Conservation (phyloP, 257 asterid species). For the Solanum stenotomum region DNA sequence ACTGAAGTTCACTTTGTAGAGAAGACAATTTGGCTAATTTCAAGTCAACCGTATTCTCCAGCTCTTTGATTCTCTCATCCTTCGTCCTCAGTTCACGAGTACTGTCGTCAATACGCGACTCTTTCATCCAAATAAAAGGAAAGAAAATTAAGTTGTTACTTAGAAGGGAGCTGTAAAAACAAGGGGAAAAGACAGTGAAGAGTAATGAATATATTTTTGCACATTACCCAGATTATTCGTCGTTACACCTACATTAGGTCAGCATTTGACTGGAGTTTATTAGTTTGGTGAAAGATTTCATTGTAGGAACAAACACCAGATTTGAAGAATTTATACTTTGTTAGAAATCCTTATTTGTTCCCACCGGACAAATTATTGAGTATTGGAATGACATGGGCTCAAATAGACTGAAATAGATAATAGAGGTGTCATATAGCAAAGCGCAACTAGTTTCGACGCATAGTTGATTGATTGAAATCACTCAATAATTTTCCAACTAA, state of each 20-base stretch:
- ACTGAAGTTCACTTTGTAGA: slow-evolving; percentile 21
- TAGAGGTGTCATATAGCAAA: not conserved
- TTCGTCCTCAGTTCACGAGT: slow-evolving; percentile 18
- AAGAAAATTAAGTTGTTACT: not conserved
- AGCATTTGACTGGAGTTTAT: not conserved
- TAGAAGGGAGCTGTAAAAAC: not conserved
- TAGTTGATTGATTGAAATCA: not conserved
- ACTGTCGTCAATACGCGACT: slow-evolving; percentile 19
- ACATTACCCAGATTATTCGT: not conserved
- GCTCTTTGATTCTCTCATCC: slow-evolving; percentile 24
- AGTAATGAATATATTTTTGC: not conserved
- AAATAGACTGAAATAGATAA: not conserved
- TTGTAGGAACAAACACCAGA: not conserved
- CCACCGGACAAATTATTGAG: not conserved
- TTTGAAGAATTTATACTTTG: not conserved
- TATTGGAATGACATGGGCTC: not conserved
- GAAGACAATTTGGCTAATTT: slow-evolving; percentile 29
- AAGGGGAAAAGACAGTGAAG: not conserved
- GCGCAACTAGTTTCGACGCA: not conserved
- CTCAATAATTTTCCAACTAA: not conserved
- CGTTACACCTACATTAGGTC: not conserved
- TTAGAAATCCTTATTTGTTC: not conserved
- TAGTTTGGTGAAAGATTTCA: not conserved
- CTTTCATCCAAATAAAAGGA: slow-evolving; percentile 3
- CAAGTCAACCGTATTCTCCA: slow-evolving; percentile 24